phyloP scores from a whole-genome alignment of 1,139 yeast genomes.

The Taiozyma sp. region DNA sequence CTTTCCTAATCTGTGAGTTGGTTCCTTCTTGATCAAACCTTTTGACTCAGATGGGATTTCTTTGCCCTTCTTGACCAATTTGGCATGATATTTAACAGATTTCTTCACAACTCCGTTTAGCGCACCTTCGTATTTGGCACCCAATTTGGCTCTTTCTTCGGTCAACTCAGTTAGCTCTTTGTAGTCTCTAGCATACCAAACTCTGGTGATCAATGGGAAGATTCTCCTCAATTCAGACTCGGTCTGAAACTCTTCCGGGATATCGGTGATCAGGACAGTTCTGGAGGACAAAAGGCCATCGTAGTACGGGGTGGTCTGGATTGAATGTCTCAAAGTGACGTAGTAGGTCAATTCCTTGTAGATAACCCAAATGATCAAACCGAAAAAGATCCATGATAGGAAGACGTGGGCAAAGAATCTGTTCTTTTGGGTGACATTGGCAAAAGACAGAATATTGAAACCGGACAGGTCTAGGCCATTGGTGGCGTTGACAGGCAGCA shows the following conservation, averaged over 20 bases:
- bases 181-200: conserved; percentile 65
- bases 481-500: conserved; percentile 85
- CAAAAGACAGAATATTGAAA: conserved; percentile 54
- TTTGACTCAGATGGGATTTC: conserved; percentile 42
- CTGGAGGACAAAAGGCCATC: conserved; percentile 64
- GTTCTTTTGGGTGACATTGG: conserved; percentile 57
- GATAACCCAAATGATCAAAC: conserved; percentile 52
- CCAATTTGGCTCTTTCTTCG: conserved; percentile 50
- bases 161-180: conserved; percentile 47
- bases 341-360: conserved; percentile 71
- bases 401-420: conserved; percentile 71
- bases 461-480: conserved; percentile 58
- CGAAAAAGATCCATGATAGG: conserved; percentile 64
- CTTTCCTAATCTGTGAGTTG: conserved; percentile 52
- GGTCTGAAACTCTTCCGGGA: conserved; percentile 43
- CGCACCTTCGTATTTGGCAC: conserved; percentile 55
- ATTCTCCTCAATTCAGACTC: conserved; percentile 49
- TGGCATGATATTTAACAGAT: conserved; percentile 50
- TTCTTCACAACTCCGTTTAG: conserved; percentile 50
- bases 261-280: conserved; percentile 62
- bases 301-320: conserved; percentile 67
- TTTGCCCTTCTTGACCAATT: conserved; percentile 54
- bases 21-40: conserved; percentile 61
- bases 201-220: conserved; percentile 57
- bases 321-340: conserved; percentile 59